Evolutionary conservation across 2,329 filamentous ascomycete species (phyloP).

Genomic region (Clonostachys solani): DNA sequence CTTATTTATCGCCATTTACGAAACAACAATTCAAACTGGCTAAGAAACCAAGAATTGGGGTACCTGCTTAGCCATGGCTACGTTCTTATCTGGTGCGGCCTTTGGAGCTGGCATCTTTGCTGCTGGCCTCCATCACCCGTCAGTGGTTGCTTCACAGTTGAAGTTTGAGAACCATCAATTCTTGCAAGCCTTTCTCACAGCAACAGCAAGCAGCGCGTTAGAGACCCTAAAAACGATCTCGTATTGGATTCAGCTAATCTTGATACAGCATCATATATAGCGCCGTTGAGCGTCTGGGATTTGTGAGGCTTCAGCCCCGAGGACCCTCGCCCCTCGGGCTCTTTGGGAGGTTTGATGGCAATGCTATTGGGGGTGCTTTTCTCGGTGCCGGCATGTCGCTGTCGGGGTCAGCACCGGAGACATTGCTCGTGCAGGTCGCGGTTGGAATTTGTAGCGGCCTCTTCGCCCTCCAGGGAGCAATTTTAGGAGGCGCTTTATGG

Average conservation of each 20-base stretch:
- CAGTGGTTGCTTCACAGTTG: constrained; percentile 58
- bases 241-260: constrained; percentile 32
- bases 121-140: constrained; percentile 56
- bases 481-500: constrained; percentile 51
- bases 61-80: constrained; percentile 12
- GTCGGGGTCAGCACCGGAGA: constrained; percentile 62
- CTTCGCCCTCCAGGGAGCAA: constrained; percentile 47
- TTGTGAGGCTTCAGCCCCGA: constrained; percentile 1
- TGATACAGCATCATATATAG: constrained; percentile 15
- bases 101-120: constrained; percentile 60
- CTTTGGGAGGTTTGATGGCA: constrained; percentile 55
- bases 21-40: too few relatives aligned
- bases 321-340: constrained; percentile 25
- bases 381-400: constrained; percentile 64
- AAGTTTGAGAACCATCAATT: constrained; percentile 59
- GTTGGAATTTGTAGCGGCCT: constrained; percentile 45
- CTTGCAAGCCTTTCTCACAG: constrained; percentile 60
- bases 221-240: constrained; percentile 15
- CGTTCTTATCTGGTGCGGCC: constrained; percentile 44
- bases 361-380: constrained; percentile 57
- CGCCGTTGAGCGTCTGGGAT: constrained; percentile 1
- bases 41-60: too few relatives aligned
- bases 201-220: constrained; percentile 58
- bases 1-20: too few relatives aligned
- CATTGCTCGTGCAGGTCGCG: constrained; percentile 56